A percentile compares a stretch with the other conserved stretches of the same genome.
Evolutionary conservation across 768 basidiomycete species (phyloP).

Genomic region (Boletus pseudo-olivaceus): DNA sequence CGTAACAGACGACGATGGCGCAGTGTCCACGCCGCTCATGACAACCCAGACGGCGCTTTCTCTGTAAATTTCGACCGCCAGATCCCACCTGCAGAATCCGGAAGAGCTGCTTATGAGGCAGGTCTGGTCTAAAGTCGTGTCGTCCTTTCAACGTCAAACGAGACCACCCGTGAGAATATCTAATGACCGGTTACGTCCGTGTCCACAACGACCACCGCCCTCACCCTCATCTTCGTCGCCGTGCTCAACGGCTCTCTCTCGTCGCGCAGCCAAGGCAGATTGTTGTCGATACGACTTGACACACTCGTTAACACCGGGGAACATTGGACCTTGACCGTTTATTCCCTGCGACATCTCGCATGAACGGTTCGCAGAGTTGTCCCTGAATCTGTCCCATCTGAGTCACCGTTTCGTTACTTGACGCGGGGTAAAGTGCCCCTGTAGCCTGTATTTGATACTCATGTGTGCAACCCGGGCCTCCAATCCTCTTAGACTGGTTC

Average conservation of each 20-base stretch:
- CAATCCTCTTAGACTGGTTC: background rate
- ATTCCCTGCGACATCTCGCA: no score
- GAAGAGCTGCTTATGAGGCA: constrained; percentile 19
- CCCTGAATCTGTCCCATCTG: background rate
- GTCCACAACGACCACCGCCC: background rate
- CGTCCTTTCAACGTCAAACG: constrained; percentile 23
- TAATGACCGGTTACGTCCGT: constrained; percentile 12
- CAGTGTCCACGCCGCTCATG: constrained; percentile 45
- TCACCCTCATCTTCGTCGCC: background rate
- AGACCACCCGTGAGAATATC: constrained; percentile 21
- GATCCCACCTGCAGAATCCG: constrained; percentile 20
- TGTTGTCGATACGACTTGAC: background rate
- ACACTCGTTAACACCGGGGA: background rate
- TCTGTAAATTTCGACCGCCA: constrained; percentile 17
- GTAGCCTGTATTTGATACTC: background rate
- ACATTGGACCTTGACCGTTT: background rate
- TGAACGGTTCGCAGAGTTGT: background rate
- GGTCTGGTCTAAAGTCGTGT: constrained; percentile 17
- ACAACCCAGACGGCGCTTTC: constrained; percentile 23
- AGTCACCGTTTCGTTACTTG: background rate
- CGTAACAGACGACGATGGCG: constrained; percentile 28
- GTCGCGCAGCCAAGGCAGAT: background rate
- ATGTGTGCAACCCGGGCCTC: background rate
- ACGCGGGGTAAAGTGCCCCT: background rate
- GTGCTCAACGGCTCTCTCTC: background rate